Evolutionary conservation across 2,329 filamentous ascomycete species (phyloP).

Genomic region (Alternaria metachromatica): DNA sequence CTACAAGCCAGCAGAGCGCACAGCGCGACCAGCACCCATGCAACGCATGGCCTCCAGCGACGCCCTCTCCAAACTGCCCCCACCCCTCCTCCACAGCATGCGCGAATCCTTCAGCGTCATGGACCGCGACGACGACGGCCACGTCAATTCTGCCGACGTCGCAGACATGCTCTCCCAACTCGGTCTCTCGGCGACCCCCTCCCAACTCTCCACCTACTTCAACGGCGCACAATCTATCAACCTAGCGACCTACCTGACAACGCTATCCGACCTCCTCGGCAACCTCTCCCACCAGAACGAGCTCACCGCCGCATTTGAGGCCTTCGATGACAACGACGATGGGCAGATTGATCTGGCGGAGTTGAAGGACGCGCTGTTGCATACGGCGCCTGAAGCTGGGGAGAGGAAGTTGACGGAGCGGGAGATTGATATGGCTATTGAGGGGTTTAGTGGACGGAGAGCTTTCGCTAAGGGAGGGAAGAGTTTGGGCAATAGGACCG

Average conservation of each 20-base stretch:
- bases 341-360: constrained; percentile 88
- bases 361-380: constrained; percentile 80
- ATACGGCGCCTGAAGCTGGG: constrained; percentile 74
- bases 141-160: constrained; percentile 82
- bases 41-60: constrained; percentile 36
- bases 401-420: constrained; percentile 44
- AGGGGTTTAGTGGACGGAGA: constrained; percentile 81
- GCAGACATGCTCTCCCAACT: constrained; percentile 86
- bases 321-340: constrained; percentile 94
- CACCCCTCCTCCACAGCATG: constrained; percentile 83
- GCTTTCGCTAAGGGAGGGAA: constrained; percentile 73
- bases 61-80: constrained; percentile 73
- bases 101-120: constrained; percentile 93
- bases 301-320: constrained; percentile 86
- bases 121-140: constrained; percentile 85
- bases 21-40: constrained; percentile 33
- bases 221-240: constrained; percentile 75
- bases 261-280: constrained; percentile 75
- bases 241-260: constrained; percentile 84
- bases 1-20: constrained; percentile 12
- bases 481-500: constrained; percentile 64
- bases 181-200: constrained; percentile 74
- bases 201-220: constrained; percentile 82
- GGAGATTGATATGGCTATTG: constrained; percentile 87
- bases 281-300: constrained; percentile 80